Conservation (phyloP, 2,329 filamentous ascomycete species). For the Colletotrichum eleusines region DNA sequence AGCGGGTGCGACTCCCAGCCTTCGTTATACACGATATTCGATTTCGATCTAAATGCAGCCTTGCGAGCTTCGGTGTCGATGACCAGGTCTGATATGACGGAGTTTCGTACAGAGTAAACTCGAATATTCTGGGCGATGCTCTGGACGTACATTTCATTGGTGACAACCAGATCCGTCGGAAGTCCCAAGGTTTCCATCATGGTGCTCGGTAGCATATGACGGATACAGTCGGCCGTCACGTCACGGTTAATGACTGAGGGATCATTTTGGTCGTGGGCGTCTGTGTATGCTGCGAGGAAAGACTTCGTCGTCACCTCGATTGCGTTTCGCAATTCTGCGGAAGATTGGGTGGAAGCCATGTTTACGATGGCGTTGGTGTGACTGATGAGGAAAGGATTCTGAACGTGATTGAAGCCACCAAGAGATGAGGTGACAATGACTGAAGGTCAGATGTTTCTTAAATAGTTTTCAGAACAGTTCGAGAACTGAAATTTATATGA, state of each 20-base stretch:
- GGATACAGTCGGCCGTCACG: constrained; percentile 26
- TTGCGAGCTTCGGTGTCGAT: constrained; percentile 30
- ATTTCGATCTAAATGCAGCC: constrained; percentile 21
- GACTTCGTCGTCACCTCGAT: constrained; percentile 12
- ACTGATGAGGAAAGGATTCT: not conserved
- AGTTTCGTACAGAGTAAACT: constrained; percentile 1
- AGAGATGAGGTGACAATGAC: not conserved
- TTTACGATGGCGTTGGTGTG: not conserved
- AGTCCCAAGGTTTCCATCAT: constrained; percentile 18
- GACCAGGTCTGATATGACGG: constrained; percentile 24
- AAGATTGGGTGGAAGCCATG: constrained; percentile 18
- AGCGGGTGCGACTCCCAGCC: not conserved
- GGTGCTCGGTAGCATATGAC: constrained; percentile 15
- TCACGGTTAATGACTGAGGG: constrained; percentile 33
- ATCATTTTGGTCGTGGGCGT: constrained; percentile 5
- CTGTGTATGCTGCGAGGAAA: constrained; percentile 25
- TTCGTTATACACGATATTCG: not conserved
- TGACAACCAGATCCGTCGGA: constrained; percentile 5
- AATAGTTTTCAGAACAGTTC: not conserved
- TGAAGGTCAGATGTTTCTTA: not conserved
- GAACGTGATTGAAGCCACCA: not conserved
- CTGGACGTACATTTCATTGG: not conserved
- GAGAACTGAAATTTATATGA: not conserved
- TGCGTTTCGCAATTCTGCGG: not conserved
- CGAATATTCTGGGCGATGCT: constrained; percentile 7